phyloP scores from a whole-genome alignment of 352 stramenopile species.

The Phytophthora cryptogea region DNA sequence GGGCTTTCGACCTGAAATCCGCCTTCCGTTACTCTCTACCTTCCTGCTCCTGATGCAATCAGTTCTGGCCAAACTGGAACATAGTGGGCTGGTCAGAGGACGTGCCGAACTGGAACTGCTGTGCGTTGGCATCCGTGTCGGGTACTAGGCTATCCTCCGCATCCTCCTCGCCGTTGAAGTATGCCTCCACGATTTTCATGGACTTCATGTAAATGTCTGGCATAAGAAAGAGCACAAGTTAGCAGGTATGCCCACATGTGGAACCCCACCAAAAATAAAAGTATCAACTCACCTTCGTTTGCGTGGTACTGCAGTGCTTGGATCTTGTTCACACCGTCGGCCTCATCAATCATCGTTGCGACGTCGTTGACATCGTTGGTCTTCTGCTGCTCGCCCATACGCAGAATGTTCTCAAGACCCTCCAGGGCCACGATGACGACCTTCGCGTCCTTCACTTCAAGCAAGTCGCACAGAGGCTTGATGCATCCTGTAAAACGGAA shows the following conservation, averaged over 20 bases:
- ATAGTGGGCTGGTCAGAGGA: conserved; percentile 66
- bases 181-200: conserved; percentile 97
- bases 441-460: conserved; percentile 97
- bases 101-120: conserved; percentile 85
- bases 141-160: conserved; percentile 89
- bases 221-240: conserved; percentile 19
- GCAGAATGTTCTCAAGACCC: conserved; percentile 99
- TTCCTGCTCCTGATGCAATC: conserved; percentile 28
- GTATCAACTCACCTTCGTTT: conserved; percentile 89
- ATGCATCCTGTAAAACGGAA: conserved; percentile 86
- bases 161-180: conserved; percentile 98
- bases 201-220: conserved; percentile 92
- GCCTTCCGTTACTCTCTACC: conserved; percentile 29
- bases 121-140: conserved; percentile 66
- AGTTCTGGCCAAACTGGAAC: conserved; percentile 87
- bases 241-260: conserved; percentile 22
- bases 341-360: conserved; percentile 95
- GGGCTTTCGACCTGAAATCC: conserved; percentile 14
- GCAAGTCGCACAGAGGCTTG: conserved; percentile 96
- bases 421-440: conserved; percentile 99
- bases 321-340: conserved; percentile 97
- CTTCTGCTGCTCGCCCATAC: conserved; percentile 82
- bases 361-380: conserved; percentile 92
- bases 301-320: conserved; percentile 98
- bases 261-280: conserved; percentile 23